Evolutionary conservation across 257 asterid species (phyloP), one percentile per base, ranked within the genome.

Genomic region (Fraxinus anomala): DNA sequence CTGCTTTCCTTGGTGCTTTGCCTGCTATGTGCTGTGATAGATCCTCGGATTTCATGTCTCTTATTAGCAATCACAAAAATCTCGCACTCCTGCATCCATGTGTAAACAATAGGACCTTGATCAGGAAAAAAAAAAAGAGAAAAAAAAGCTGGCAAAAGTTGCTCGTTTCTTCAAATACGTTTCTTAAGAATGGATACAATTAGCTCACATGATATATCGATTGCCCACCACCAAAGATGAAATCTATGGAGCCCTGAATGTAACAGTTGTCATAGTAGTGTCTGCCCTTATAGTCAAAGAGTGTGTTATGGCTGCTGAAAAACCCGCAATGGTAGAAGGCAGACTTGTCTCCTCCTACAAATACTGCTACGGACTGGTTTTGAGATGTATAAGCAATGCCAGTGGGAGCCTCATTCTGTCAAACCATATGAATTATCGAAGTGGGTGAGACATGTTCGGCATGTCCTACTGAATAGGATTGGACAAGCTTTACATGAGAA

Each of bases 251-350:
- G 73, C 98, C 98, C 56, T 92, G 96, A 42, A 94, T 80, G 82
- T 92, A 92, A 78, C 97, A 92, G 24, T 61, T 82, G 6, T 89
- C 90, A 24, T 92, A 94, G 84, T 92, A 94, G 54, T 94, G 98
- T 67, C 89, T 83, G 79, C 98, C 98, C 81, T 82, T 88, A 3
- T 79, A 80, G 83, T 94, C 98, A 70, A 81, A 89, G 75, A 94
- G 92, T 1, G 98, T 92, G 82, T 92, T 92, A 61, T 87, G 93
- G 61, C 86, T 83, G 87, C 98, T 89, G 72, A 85, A 77, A 80
- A 94, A 94, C 66, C 82, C 92, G 76, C 97, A 94, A 5, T 92
- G 76, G 81, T 94, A 94, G 73, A 94, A 94, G 6, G 96, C 90
- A 30, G 85, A 90, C 81, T 83, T 90, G 79, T 94, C 96, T 63